Percentiles rank a stretch among this genome's conserved stretches.
phyloP scores from a whole-genome alignment of 208 protist genomes.

The Leishmania lainsoni region DNA sequence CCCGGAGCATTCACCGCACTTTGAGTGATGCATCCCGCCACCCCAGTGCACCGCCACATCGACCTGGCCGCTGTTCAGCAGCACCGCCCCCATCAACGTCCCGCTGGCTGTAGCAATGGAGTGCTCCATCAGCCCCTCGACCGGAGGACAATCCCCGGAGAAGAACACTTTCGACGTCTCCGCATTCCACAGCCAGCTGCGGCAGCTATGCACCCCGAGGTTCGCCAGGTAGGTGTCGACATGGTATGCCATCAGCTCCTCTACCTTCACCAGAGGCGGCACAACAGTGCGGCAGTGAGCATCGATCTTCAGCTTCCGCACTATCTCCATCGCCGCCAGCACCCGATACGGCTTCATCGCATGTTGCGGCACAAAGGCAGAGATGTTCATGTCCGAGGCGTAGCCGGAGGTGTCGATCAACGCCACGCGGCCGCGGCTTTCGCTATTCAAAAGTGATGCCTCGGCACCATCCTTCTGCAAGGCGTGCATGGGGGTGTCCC shows the following conservation, averaged over 20 bases:
- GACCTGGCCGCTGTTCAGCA: constrained; percentile 79
- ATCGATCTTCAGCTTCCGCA: constrained; percentile 59
- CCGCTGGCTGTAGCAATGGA: constrained; percentile 84
- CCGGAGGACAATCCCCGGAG: constrained; percentile 89
- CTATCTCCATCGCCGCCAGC: constrained; percentile 84
- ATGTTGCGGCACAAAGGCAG: constrained; percentile 84
- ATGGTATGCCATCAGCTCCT: constrained; percentile 72
- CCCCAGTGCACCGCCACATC: constrained; percentile 99
- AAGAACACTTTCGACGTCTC: constrained; percentile 82
- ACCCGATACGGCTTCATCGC: constrained; percentile 92
- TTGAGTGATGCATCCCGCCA: constrained; percentile 99
- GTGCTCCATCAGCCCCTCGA: constrained; percentile 88
- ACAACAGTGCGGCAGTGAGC: constrained; percentile 68
- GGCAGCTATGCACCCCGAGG: constrained; percentile 80
- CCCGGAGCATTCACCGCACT: constrained; percentile 96
- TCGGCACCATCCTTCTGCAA: background rate
- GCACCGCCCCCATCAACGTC: constrained; percentile 82
- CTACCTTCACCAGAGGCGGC: constrained; percentile 72
- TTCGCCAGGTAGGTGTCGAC: constrained; percentile 81
- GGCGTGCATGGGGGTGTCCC: background rate
- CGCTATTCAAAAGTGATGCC: background rate
- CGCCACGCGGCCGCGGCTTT: constrained; percentile 36
- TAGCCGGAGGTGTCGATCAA: constrained; percentile 86
- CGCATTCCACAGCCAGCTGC: constrained; percentile 86
- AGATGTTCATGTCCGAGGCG: constrained; percentile 85